These are phyloP conservation scores for Aureobasidium sp. DNA, from an alignment of 2,329 filamentous ascomycete species.

Conservation along the genomic window DNA sequence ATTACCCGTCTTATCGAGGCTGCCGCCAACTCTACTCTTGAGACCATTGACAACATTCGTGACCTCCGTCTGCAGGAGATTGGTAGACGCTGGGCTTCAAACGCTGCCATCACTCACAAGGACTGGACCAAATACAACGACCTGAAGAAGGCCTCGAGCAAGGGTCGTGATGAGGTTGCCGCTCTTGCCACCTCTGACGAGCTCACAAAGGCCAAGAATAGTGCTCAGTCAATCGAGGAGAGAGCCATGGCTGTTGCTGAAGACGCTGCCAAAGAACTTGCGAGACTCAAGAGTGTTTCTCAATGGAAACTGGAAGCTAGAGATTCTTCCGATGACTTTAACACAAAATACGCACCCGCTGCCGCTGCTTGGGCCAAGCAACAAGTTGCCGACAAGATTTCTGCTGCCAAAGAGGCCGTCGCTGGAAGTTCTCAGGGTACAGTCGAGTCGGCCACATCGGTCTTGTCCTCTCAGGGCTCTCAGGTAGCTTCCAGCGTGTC, in stretches of 20 bases:
- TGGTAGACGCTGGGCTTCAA: conserved; percentile 90
- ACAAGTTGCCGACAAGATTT: conserved; percentile 29
- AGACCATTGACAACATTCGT: conserved; percentile 74
- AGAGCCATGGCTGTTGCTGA: conserved; percentile 75
- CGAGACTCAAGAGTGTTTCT: conserved; percentile 73
- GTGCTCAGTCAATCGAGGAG: conserved; percentile 64
- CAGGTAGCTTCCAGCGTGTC: conserved; percentile 27
- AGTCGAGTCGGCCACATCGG: conserved; percentile 31
- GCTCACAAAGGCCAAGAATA: conserved; percentile 60
- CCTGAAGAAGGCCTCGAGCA: conserved; percentile 71
- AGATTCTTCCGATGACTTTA: conserved; percentile 74
- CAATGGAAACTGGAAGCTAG: conserved; percentile 72
- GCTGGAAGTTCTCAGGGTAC: conserved; percentile 30
- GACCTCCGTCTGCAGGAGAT: conserved; percentile 84
- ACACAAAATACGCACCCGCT: conserved; percentile 56
- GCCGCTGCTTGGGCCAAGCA: conserved; percentile 44
- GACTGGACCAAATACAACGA: conserved; percentile 95
- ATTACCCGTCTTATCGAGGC: conserved; percentile 61
- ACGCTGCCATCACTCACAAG: conserved; percentile 90
- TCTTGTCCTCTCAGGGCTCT: conserved; percentile 27
- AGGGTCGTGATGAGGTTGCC: conserved; percentile 79
- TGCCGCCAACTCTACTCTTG: conserved; percentile 72
- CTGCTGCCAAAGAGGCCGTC: conserved; percentile 30
- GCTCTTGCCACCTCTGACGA: conserved; percentile 68
- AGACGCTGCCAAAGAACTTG: conserved; percentile 70